These are phyloP conservation scores for Kwoniella mangroviensis DNA, from an alignment of 768 basidiomycete species.

Conservation along the genomic window DNA sequence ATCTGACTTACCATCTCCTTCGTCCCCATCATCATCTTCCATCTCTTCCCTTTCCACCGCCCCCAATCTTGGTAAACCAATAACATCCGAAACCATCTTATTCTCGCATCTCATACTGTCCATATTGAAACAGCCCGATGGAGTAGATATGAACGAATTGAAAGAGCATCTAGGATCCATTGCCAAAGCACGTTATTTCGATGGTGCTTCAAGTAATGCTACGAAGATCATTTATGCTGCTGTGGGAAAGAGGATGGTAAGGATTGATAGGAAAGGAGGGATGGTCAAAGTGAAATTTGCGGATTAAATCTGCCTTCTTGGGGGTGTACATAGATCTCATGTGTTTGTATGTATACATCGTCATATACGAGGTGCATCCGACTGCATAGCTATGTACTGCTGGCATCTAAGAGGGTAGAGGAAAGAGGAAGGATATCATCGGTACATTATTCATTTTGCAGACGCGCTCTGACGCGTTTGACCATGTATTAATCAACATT, in stretches of 20 bases:
- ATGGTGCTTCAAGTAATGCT: constrained; percentile 28
- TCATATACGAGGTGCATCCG: not conserved
- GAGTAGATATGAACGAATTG: constrained; percentile 38
- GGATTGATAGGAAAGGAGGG: constrained; percentile 46
- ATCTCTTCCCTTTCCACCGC: constrained; percentile 33
- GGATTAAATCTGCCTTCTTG: constrained; percentile 1
- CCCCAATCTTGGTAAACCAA: constrained; percentile 8
- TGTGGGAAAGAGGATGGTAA: constrained; percentile 46
- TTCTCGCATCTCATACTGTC: constrained; percentile 38
- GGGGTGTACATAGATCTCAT: constrained; percentile 1
- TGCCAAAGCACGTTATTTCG: constrained; percentile 43
- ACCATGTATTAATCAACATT: too few species aligned
- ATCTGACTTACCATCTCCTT: constrained; percentile 27
- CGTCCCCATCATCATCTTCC: constrained; percentile 43
- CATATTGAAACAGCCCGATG: constrained; percentile 26
- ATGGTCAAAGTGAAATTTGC: constrained; percentile 35
- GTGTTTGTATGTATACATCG: not conserved
- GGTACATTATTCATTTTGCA: too few species aligned
- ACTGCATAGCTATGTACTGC: too few species aligned
- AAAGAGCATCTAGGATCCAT: constrained; percentile 40
- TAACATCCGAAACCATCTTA: constrained; percentile 46
- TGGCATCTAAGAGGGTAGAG: too few species aligned
- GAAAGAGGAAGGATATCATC: too few species aligned
- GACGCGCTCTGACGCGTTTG: too few species aligned
- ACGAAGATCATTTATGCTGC: constrained; percentile 50